Base-by-base conservation (phyloP, 1,284 basidiomycete genomes). In the Naganishia liquefaciens region DNA sequence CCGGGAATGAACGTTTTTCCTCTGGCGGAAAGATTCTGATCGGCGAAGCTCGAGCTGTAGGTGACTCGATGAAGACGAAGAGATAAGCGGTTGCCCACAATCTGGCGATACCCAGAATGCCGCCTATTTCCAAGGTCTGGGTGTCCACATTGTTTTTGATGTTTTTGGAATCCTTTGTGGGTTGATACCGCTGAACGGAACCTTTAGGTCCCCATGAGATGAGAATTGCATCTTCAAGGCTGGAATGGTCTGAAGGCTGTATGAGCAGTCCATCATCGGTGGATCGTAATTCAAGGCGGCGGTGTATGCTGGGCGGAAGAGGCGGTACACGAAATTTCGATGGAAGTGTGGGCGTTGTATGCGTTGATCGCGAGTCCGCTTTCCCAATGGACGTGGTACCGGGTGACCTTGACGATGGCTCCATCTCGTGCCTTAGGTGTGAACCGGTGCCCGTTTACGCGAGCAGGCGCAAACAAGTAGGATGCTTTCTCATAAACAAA, bases 81-180 rank as follows among this genome's bases (percentile, higher is more conserved):
- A 80, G 68, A 66, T 79, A 79, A 0, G 77, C 74, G 23, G 74
- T 77, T 53, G 78, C 77, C 79, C 79, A 80, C 25, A 80, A 63
- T 27, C 77, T 62, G 1, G 76, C 74, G 17, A 79, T 68, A 4
- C 79, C 79, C 1, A 79, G 61, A 2, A 80, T 67, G 6, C 79
- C 77, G 7, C 75, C 76, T 10, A 80, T 64, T 51, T 74, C 70
- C 19, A 79, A 70, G 15, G 44, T 30, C 17, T 33, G 27, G 30
- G 27, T 15, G 19, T 53, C 21, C 27, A n/a, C 17, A 21, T 49
- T 19, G 39, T 21, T 33, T 39, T 54, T 68, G 5, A 10, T 37
- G 33, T 7, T 10, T 37, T 68, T 69, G 15, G 63, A 67, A 15
- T 70, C 66, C 10, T 37, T 55, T 33, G 40, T 46, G 23, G 54